Percentiles rank a stretch among this genome's conserved stretches.
phyloP scores from a whole-genome alignment of 768 basidiomycete genomes.

The Porpolomopsis calyptriformis region DNA sequence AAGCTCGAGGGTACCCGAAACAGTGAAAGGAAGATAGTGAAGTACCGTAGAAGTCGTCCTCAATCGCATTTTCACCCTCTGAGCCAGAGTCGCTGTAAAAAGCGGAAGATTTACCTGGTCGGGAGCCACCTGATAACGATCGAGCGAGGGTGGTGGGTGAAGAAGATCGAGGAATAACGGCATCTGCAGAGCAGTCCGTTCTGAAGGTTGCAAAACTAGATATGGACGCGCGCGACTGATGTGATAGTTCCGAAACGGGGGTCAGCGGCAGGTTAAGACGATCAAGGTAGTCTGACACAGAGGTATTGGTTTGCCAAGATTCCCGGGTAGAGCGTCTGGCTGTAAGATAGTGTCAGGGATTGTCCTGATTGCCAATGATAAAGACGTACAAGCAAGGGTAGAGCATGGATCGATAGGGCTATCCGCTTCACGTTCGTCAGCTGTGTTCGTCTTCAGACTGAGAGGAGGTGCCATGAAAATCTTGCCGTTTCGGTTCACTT shows the following conservation, averaged over 20 bases:
- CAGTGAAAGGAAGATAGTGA: slow-evolving; percentile 3
- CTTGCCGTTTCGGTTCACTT: not conserved
- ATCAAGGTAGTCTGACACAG: slow-evolving; percentile 29
- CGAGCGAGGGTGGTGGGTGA: slow-evolving; percentile 2
- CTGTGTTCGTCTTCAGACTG: not conserved
- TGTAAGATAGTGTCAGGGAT: slow-evolving; percentile 5
- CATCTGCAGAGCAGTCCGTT: slow-evolving; percentile 49
- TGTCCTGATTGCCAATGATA: not conserved
- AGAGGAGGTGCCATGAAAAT: not conserved
- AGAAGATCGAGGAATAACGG: slow-evolving; percentile 35
- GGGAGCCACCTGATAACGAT: slow-evolving; percentile 13
- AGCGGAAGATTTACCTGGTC: slow-evolving; percentile 27
- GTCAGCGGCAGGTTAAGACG: slow-evolving; percentile 23
- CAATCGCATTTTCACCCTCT: slow-evolving; percentile 25
- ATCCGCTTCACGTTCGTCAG: not conserved
- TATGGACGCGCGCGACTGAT: slow-evolving; percentile 31
- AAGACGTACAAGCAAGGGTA: slow-evolving; percentile 7
- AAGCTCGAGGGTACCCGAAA: slow-evolving; percentile 3
- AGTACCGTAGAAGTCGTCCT: slow-evolving; percentile 26
- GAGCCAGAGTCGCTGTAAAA: slow-evolving; percentile 32
- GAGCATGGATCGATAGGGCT: too few relatives aligned
- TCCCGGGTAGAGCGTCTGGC: slow-evolving; percentile 25
- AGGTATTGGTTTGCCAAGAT: slow-evolving; percentile 36
- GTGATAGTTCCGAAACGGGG: slow-evolving; percentile 23
- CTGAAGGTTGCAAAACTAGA: slow-evolving; percentile 47